Evolutionary conservation across 306 rosid species (phyloP).

Genomic region (Inga oerstediana): DNA sequence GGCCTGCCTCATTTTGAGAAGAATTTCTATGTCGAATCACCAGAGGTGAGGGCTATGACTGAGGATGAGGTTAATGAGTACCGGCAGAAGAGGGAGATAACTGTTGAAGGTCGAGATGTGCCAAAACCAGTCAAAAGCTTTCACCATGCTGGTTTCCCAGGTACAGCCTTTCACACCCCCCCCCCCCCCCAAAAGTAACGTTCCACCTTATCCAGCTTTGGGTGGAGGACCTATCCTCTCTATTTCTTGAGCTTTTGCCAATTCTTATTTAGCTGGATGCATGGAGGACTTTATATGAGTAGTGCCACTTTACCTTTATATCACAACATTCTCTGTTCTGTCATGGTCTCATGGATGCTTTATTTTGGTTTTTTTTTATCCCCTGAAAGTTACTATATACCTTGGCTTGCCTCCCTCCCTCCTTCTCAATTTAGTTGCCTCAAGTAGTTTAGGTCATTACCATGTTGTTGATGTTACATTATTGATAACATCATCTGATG

Average conservation of each 20-base stretch:
- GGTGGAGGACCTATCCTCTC: neutral
- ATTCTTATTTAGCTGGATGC: neutral
- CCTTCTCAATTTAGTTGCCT: neutral
- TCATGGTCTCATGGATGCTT: neutral
- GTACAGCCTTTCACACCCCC: constrained; percentile 29
- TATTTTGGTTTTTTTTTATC: neutral
- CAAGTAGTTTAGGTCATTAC: neutral
- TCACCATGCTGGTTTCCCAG: constrained; percentile 86
- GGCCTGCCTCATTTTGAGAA: constrained; percentile 94
- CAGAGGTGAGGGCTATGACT: constrained; percentile 78
- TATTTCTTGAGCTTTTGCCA: constrained; percentile 6
- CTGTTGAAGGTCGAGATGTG: constrained; percentile 92
- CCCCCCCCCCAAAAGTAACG: neutral
- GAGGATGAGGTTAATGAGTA: constrained; percentile 82
- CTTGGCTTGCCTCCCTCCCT: neutral
- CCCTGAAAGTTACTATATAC: neutral
- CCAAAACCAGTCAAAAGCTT: constrained; percentile 94
- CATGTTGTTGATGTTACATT: neutral
- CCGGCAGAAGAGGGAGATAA: constrained; percentile 73
- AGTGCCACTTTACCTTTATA: neutral
- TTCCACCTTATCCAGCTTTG: neutral
- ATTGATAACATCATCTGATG: neutral
- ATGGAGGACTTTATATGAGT: neutral
- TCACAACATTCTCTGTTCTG: neutral
- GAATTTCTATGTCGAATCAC: constrained; percentile 79